Conservation (phyloP, 139 green algal species). For the Picochlorum sp. region DNA sequence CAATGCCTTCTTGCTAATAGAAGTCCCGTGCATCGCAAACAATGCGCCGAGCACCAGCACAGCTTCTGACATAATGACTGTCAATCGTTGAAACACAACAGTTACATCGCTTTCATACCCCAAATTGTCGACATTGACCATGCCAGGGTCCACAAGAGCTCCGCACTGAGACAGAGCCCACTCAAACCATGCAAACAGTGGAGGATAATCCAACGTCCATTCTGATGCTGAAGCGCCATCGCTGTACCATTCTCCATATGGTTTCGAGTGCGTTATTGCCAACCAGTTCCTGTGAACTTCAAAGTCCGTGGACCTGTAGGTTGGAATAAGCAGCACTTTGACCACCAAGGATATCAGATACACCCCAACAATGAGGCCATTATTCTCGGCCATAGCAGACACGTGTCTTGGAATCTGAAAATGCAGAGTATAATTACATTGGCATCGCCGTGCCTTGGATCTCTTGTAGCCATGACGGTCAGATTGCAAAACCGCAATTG, state of each 20-base stretch:
- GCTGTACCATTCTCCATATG: slow-evolving; percentile 50
- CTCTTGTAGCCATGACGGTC: too few species aligned
- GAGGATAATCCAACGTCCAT: slow-evolving; percentile 97
- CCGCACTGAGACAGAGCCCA: slow-evolving; percentile 56
- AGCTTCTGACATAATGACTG: slow-evolving; percentile 57
- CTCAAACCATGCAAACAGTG: slow-evolving; percentile 94
- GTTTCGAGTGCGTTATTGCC: slow-evolving; percentile 62
- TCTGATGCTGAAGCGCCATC: slow-evolving; percentile 60
- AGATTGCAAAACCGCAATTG: too few species aligned
- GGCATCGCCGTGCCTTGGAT: too few species aligned
- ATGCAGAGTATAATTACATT: too few species aligned
- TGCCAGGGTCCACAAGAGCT: slow-evolving; percentile 55
- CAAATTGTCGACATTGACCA: slow-evolving; percentile 59
- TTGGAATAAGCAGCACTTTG: slow-evolving; percentile 74
- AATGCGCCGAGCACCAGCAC: slow-evolving; percentile 45
- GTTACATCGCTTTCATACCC: slow-evolving; percentile 56
- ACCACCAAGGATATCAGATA: slow-evolving; percentile 23
- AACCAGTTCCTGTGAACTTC: slow-evolving; percentile 96
- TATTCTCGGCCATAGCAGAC: too few species aligned
- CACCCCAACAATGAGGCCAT: too few species aligned
- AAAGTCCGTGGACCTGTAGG: slow-evolving; percentile 91
- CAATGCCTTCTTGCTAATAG: neutral
- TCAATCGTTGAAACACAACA: slow-evolving; percentile 68
- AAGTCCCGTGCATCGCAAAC: neutral
- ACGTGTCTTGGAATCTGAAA: too few species aligned